phyloP scores from a whole-genome alignment of 805 yeast species.

The Schizosaccharomyces japonicus region DNA sequence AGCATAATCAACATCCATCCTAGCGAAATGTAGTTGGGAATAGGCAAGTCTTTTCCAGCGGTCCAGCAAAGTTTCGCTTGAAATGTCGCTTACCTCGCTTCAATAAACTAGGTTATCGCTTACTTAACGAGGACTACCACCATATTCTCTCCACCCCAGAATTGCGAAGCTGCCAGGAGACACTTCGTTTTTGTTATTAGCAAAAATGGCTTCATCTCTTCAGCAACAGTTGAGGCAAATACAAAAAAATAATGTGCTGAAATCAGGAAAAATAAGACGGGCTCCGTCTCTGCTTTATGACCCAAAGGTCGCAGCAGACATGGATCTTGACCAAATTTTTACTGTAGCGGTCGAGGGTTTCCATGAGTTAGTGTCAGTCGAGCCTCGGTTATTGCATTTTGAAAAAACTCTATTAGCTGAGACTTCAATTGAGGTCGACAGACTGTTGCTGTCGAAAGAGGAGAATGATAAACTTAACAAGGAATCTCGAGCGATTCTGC shows the following conservation, averaged over 20 bases:
- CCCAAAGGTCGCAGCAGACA: conserved; percentile 72
- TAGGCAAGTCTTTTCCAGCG: too few species aligned
- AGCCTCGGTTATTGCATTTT: conserved; percentile 51
- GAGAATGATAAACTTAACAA: conserved; percentile 48
- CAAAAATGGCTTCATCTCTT: conserved; percentile 23
- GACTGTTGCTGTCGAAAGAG: conserved; percentile 32
- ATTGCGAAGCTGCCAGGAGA: too few species aligned
- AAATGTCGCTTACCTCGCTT: too few species aligned
- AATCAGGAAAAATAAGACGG: conserved; percentile 64
- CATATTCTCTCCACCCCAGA: too few species aligned
- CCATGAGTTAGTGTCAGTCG: conserved; percentile 44
- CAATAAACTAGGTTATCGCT: too few species aligned
- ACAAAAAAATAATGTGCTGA: conserved; percentile 45
- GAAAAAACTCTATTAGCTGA: conserved; percentile 56
- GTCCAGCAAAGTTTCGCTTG: too few species aligned
- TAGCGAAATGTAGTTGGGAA: too few species aligned
- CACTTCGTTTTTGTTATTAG: too few species aligned
- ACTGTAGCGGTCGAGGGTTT: conserved; percentile 53
- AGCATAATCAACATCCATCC: neutral
- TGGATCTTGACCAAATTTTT: conserved; percentile 67
- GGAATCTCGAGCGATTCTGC: conserved; percentile 51
- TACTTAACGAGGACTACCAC: too few species aligned
- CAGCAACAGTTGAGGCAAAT: conserved; percentile 27
- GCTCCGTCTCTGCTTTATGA: conserved; percentile 73
- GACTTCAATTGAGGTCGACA: conserved; percentile 53